Conservation (phyloP, 2,329 filamentous ascomycete genomes). For the Pestalotiopsis sp. region DNA sequence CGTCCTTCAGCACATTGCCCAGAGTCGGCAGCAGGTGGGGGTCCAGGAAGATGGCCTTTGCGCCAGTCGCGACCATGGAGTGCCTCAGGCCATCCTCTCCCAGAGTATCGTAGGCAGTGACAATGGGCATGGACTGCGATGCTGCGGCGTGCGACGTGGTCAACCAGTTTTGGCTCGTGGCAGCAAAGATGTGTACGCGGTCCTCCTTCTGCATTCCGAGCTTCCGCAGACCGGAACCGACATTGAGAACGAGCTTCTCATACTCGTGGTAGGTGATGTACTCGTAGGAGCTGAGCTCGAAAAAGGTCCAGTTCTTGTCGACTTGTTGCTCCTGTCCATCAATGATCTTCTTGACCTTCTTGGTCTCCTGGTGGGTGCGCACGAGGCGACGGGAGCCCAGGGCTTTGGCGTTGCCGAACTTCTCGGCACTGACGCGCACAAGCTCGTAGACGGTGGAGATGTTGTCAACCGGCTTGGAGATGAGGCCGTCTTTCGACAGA, state of each 20-base stretch:
- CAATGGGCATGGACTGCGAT: slow-evolving; percentile 79
- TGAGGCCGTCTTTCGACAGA: slow-evolving; percentile 62
- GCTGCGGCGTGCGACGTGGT: slow-evolving; percentile 54
- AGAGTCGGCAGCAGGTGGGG: slow-evolving; percentile 67
- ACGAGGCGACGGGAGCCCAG: slow-evolving; percentile 74
- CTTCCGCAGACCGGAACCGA: slow-evolving; percentile 73
- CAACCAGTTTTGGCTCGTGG: slow-evolving; percentile 64
- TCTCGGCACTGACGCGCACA: slow-evolving; percentile 66
- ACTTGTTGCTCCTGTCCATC: slow-evolving; percentile 79
- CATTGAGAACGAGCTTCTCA: slow-evolving; percentile 66
- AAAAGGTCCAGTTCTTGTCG: slow-evolving; percentile 88
- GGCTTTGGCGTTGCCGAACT: slow-evolving; percentile 67
- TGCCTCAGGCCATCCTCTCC: slow-evolving; percentile 73
- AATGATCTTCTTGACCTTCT: slow-evolving; percentile 87
- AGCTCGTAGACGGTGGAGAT: slow-evolving; percentile 78
- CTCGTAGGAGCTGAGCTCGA: slow-evolving; percentile 78
- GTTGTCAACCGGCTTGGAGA: slow-evolving; percentile 61
- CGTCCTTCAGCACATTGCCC: slow-evolving; percentile 55
- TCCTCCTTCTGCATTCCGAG: slow-evolving; percentile 72
- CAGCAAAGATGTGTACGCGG: slow-evolving; percentile 78
- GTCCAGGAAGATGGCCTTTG: slow-evolving; percentile 75
- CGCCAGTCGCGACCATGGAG: slow-evolving; percentile 71
- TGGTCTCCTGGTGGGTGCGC: slow-evolving; percentile 78
- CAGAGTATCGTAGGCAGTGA: slow-evolving; percentile 78
- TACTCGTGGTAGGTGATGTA: slow-evolving; percentile 81